Percentiles rank a stretch among this genome's conserved stretches.
phyloP scores from a whole-genome alignment of 352 stramenopile genomes.

The Phytophthora rubi region DNA sequence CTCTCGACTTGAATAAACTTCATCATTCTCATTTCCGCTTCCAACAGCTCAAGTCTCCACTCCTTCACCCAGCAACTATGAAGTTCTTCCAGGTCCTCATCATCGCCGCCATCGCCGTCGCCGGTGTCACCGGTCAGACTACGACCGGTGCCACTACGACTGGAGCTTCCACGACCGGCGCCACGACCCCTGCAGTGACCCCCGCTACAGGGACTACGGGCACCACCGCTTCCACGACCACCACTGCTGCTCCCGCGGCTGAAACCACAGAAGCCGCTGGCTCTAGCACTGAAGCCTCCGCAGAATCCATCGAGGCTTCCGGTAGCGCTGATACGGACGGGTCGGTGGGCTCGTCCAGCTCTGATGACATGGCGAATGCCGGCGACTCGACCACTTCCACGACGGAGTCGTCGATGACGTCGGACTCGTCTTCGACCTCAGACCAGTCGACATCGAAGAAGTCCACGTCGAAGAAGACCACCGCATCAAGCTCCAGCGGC shows the following conservation, averaged over 20 bases:
- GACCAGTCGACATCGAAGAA: slow-evolving; percentile 3
- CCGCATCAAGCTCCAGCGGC: slow-evolving; percentile 12
- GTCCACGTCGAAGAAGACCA: neutral
- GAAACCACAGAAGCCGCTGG: neutral
- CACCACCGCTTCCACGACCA: neutral
- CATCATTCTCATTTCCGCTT: slow-evolving; percentile 25
- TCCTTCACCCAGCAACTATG: slow-evolving; percentile 14
- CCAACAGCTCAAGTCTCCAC: slow-evolving; percentile 22
- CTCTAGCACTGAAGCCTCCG: slow-evolving; percentile 6
- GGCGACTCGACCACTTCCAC: slow-evolving; percentile 13
- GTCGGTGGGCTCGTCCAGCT: slow-evolving; percentile 16
- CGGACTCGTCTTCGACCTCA: slow-evolving; percentile 18
- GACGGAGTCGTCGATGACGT: slow-evolving; percentile 12
- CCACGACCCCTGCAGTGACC: slow-evolving; percentile 3
- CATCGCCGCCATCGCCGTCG: slow-evolving; percentile 36
- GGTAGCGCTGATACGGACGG: slow-evolving; percentile 10
- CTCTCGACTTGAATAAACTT: neutral
- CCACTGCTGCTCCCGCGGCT: slow-evolving; percentile 1
- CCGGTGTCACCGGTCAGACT: slow-evolving; percentile 23
- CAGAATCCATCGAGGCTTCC: neutral
- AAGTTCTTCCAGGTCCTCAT: slow-evolving; percentile 40
- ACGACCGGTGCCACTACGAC: slow-evolving; percentile 3
- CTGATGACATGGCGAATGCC: neutral
- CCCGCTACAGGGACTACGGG: too few relatives aligned
- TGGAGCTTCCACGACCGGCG: neutral